phyloP scores from a whole-genome alignment of 768 basidiomycete species.

The Psilocybe cyanescens region DNA sequence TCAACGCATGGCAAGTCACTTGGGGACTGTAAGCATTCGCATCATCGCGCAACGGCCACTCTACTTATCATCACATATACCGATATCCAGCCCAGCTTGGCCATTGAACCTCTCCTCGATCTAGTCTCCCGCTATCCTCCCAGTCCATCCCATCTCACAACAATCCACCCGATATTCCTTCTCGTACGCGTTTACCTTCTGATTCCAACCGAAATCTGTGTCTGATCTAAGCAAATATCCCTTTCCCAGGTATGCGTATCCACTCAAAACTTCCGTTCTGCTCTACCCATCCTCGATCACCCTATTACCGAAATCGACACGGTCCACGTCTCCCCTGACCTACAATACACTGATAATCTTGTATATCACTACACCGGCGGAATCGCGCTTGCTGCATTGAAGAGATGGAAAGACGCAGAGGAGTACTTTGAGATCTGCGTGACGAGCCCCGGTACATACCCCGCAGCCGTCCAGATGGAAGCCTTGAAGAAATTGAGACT shows the following conservation, averaged over 20 bases:
- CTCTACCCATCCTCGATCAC: constrained; percentile 62
- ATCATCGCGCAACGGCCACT: not conserved
- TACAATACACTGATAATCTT: constrained; percentile 80
- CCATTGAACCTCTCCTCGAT: constrained; percentile 60
- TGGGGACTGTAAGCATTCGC: constrained; percentile 50
- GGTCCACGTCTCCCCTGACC: constrained; percentile 42
- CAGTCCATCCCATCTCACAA: constrained; percentile 36
- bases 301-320: constrained; percentile 72
- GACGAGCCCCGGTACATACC: constrained; percentile 57
- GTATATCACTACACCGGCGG: constrained; percentile 87
- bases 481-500: constrained; percentile 84
- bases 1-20: constrained; percentile 45
- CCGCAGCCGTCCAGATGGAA: constrained; percentile 79
- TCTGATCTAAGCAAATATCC: not conserved
- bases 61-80: not conserved
- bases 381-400: constrained; percentile 64
- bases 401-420: constrained; percentile 69
- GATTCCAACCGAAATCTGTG: not conserved
- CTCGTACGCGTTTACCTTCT: constrained; percentile 43
- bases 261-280: constrained; percentile 53
- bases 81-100: constrained; percentile 33
- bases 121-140: constrained; percentile 51
- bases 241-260: constrained; percentile 55
- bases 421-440: constrained; percentile 84
- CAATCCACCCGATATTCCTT: constrained; percentile 72